Conservation (phyloP, 805 yeast genomes). For the Saccharomyces kudriavzevii region DNA sequence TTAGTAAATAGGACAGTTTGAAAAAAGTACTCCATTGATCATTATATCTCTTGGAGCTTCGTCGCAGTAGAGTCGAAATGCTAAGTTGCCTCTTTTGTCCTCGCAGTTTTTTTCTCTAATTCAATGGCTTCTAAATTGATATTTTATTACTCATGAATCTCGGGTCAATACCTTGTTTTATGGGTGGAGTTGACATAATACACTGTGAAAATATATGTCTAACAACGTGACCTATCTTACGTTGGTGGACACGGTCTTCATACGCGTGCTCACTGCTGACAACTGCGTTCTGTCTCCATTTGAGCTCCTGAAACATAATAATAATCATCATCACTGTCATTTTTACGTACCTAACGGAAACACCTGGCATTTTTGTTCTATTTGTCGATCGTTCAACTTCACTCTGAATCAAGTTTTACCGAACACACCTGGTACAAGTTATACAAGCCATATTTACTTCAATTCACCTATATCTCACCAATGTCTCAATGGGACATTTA, state of each 20-base stretch:
- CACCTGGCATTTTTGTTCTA: conserved; percentile 79
- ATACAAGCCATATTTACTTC: background rate
- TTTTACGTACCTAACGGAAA: conserved; percentile 83
- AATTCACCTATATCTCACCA: conserved; percentile 7
- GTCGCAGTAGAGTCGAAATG: background rate
- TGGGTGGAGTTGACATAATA: too few relatives aligned
- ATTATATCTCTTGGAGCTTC: background rate
- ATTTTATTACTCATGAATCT: background rate
- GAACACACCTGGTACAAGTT: background rate
- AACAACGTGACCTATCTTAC: background rate
- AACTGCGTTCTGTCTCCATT: background rate
- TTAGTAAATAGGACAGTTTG: conserved; percentile 17
- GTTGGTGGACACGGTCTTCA: background rate
- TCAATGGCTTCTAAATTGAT: too few relatives aligned
- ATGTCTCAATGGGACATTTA: background rate
- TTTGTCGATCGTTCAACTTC: conserved; percentile 5
- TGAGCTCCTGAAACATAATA: background rate
- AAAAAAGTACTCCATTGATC: background rate
- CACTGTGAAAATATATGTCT: background rate
- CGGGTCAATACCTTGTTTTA: too few relatives aligned
- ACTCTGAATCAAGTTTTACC: background rate
- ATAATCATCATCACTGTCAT: conserved; percentile 3
- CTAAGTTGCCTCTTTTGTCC: too few relatives aligned
- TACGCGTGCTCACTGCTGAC: background rate
- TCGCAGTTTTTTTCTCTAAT: too few relatives aligned